phyloP scores from a whole-genome alignment of 106 monocot genomes.

The Allium sativum region DNA sequence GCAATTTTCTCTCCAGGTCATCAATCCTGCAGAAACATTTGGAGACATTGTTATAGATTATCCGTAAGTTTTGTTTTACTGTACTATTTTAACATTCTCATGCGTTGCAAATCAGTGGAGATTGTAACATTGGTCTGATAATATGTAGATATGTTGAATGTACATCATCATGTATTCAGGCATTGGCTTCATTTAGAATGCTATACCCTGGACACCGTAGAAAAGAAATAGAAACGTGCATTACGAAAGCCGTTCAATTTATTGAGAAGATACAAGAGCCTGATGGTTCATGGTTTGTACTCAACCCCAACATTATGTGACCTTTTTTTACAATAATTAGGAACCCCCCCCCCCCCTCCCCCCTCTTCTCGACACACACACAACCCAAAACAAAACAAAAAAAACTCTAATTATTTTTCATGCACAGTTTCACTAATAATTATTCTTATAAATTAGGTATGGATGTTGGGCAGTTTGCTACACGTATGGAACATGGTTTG shows the following conservation, averaged over 20 bases:
- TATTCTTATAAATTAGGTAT: constrained; percentile 41
- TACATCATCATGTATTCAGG: constrained; percentile 80
- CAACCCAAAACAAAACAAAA: too few species aligned
- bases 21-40: constrained; percentile 97
- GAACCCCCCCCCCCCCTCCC: too few species aligned
- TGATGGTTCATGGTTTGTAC: constrained; percentile 82
- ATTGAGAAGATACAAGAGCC: constrained; percentile 63
- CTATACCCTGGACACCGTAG: constrained; percentile 72
- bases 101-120: constrained; percentile 2
- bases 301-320: neutral
- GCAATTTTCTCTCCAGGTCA: constrained; percentile 31
- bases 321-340: too few species aligned
- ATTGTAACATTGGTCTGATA: neutral
- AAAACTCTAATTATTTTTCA: neutral
- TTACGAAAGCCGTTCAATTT: constrained; percentile 45
- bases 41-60: constrained; percentile 95
- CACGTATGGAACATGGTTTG: constrained; percentile 92
- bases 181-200: constrained; percentile 58
- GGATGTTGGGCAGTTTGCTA: constrained; percentile 97
- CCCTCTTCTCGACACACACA: too few species aligned
- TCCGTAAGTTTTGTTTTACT: constrained; percentile 46
- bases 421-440: neutral
- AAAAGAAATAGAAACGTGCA: constrained; percentile 71
- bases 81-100: neutral
- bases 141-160: constrained; percentile 80